Evolutionary conservation across 2,329 filamentous ascomycete species (phyloP).

Genomic region (Anthostomella pinea): DNA sequence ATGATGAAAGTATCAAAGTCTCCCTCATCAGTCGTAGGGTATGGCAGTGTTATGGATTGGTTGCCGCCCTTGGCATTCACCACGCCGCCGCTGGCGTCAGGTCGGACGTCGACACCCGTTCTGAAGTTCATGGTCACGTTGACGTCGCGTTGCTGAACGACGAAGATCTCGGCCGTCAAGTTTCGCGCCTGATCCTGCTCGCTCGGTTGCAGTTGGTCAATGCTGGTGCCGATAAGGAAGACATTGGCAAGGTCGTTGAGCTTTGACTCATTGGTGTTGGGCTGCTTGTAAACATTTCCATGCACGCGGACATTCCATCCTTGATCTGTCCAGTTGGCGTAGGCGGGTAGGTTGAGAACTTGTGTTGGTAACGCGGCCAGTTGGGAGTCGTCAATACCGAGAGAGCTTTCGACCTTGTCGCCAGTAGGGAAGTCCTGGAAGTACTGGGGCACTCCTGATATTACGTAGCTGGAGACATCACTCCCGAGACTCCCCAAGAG

Average conservation of each 20-base stretch:
- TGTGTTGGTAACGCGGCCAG: slow-evolving; percentile 64
- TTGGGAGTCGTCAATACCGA: slow-evolving; percentile 57
- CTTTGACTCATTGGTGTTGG: slow-evolving; percentile 61
- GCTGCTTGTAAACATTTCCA: slow-evolving; percentile 79
- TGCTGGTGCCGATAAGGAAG: slow-evolving; percentile 64
- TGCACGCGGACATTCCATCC: slow-evolving; percentile 76
- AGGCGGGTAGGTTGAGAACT: slow-evolving; percentile 66
- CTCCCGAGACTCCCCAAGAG: slow-evolving; percentile 51
- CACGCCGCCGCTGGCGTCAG: slow-evolving; percentile 54
- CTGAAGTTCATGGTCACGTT: slow-evolving; percentile 62
- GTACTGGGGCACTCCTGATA: slow-evolving; percentile 64
- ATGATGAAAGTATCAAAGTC: slow-evolving; percentile 72
- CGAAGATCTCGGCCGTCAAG: slow-evolving; percentile 68
- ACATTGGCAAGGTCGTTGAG: slow-evolving; percentile 67
- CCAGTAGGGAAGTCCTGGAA: slow-evolving; percentile 66
- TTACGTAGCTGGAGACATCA: slow-evolving; percentile 57
- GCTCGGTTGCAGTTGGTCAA: slow-evolving; percentile 55
- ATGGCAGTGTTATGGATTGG: slow-evolving; percentile 62
- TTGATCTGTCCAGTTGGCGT: slow-evolving; percentile 75
- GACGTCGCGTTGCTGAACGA: slow-evolving; percentile 67
- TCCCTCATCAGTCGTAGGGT: slow-evolving; percentile 63
- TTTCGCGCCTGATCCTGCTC: slow-evolving; percentile 70
- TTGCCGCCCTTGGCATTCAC: slow-evolving; percentile 51
- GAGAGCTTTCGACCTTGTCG: slow-evolving; percentile 55
- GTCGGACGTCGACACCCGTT: slow-evolving; percentile 42